Evolutionary conservation across 768 basidiomycete species (phyloP).

Genomic region (Boletellus emodensis): DNA sequence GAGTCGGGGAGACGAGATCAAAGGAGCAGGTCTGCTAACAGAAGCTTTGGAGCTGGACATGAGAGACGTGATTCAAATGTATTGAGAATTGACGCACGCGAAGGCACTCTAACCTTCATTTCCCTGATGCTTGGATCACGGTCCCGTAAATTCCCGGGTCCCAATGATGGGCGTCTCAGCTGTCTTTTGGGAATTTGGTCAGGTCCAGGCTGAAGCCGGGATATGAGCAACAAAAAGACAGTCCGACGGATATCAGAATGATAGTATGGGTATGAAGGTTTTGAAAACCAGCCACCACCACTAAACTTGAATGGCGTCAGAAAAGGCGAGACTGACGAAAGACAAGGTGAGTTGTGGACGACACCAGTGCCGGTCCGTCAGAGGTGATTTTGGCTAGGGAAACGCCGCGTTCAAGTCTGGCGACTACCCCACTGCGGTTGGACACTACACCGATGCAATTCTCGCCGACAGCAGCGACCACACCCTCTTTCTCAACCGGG

Average conservation of each 20-base stretch:
- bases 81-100: slow-evolving; percentile 20
- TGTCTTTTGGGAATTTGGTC: slow-evolving; percentile 1
- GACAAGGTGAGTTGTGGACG: slow-evolving; percentile 21
- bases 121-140: neutral
- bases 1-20: slow-evolving; percentile 45
- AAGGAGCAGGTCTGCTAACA: slow-evolving; percentile 52
- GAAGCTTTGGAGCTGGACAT: slow-evolving; percentile 41
- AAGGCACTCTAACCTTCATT: slow-evolving; percentile 18
- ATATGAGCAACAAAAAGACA: neutral
- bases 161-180: neutral
- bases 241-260: neutral
- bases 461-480: slow-evolving; percentile 64
- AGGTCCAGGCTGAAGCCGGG: neutral
- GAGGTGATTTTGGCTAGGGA: slow-evolving; percentile 48
- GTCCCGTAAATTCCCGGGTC: slow-evolving; percentile 1
- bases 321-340: slow-evolving; percentile 32
- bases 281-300: slow-evolving; percentile 6
- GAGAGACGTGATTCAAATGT: neutral
- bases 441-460: slow-evolving; percentile 81
- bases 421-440: slow-evolving; percentile 75
- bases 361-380: neutral
- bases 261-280: neutral
- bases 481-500: slow-evolving; percentile 84
- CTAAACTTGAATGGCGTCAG: slow-evolving; percentile 30
- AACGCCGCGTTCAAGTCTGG: slow-evolving; percentile 82